Evolutionary conservation across 805 yeast species (phyloP).

Genomic region (Suhomyces sp.): DNA sequence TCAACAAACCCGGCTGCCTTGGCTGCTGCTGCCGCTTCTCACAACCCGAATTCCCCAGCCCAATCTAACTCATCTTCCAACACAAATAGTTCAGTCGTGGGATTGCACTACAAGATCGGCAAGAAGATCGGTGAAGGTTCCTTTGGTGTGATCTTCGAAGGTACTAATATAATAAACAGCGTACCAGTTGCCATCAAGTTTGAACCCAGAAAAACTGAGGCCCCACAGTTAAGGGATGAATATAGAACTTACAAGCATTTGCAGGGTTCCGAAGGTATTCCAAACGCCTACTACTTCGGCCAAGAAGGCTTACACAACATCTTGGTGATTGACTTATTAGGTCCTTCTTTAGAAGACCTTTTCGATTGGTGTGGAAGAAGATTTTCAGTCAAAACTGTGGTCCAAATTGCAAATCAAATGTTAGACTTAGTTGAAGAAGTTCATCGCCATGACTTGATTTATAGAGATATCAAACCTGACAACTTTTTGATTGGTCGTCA

Average conservation of each 20-base stretch:
- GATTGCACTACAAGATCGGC: slow-evolving; percentile 73
- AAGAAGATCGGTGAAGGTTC: slow-evolving; percentile 88
- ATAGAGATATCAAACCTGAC: slow-evolving; percentile 83
- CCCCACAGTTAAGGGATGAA: slow-evolving; percentile 81
- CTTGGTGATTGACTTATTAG: slow-evolving; percentile 70
- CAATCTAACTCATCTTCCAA: slow-evolving; percentile 15
- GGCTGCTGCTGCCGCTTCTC: slow-evolving; percentile 38
- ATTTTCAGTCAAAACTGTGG: slow-evolving; percentile 70
- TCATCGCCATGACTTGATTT: slow-evolving; percentile 74
- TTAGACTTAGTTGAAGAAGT: slow-evolving; percentile 67
- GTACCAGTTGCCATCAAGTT: slow-evolving; percentile 75
- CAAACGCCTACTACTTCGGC: slow-evolving; percentile 82
- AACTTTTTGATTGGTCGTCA: slow-evolving; percentile 72
- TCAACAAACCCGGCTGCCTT: slow-evolving; percentile 38
- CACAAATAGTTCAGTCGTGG: slow-evolving; percentile 46
- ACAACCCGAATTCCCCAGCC: slow-evolving; percentile 20
- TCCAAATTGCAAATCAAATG: slow-evolving; percentile 77
- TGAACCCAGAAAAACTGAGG: slow-evolving; percentile 77
- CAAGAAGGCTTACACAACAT: slow-evolving; percentile 83
- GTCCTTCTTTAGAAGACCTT: slow-evolving; percentile 79
- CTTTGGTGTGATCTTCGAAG: slow-evolving; percentile 82
- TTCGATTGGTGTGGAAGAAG: slow-evolving; percentile 87
- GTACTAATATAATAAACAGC: slow-evolving; percentile 67
- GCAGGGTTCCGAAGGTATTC: slow-evolving; percentile 69
- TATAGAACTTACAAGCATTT: slow-evolving; percentile 74